These are phyloP conservation scores for Penicillium sclerotigenum DNA, from an alignment of 2,329 filamentous ascomycete genomes.

Conservation along the genomic window DNA sequence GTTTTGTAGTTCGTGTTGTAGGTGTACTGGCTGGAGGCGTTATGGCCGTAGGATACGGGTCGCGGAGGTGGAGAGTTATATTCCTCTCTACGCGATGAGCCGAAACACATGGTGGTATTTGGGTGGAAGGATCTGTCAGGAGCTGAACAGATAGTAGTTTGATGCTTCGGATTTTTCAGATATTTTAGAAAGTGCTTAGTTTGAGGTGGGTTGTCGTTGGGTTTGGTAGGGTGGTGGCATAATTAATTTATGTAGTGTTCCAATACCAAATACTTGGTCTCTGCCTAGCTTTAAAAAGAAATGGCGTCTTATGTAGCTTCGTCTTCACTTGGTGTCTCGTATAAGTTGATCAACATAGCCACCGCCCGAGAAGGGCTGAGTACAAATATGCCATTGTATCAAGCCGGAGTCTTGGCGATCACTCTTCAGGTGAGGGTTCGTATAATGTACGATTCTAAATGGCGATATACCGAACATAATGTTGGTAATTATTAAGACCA, in stretches of 20 bases:
- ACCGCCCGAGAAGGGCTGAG: not conserved
- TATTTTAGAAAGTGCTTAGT: not conserved
- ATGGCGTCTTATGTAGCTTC: no score
- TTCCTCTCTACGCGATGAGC: not conserved
- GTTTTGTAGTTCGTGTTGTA: not conserved
- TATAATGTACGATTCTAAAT: not conserved
- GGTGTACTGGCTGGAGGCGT: not conserved
- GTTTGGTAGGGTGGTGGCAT: not conserved
- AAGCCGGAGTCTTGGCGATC: slow-evolving; percentile 1
- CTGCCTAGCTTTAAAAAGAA: not conserved
- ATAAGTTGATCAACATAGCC: not conserved
- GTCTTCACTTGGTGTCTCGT: not conserved
- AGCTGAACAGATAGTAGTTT: not conserved
- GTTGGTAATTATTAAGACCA: not conserved
- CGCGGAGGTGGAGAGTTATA: not conserved
- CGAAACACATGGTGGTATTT: slow-evolving; percentile 8
- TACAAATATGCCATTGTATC: not conserved
- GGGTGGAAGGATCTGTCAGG: not conserved
- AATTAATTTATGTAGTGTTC: not conserved
- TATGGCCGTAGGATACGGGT: not conserved
- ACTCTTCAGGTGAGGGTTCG: not conserved
- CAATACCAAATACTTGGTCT: no score
- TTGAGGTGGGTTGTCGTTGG: not conserved
- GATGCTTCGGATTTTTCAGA: not conserved
- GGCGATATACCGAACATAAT: not conserved